Evolutionary conservation across 345 rosid genomes (phyloP), one percentile per base, ranked within the genome.

Genomic region (Leavenworthia alabamica): DNA sequence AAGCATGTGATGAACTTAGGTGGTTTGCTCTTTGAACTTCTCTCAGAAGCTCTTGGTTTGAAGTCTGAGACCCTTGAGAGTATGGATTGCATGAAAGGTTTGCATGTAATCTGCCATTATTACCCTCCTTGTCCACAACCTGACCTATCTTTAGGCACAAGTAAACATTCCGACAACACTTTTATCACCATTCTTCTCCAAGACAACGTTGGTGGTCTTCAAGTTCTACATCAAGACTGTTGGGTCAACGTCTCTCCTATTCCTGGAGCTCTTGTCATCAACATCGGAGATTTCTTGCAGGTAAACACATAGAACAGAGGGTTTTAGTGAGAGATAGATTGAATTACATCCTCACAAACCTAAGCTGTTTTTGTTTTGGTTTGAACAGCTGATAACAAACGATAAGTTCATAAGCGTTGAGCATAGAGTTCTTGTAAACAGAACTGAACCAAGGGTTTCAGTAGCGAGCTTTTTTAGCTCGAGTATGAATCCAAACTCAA

Each of bases 41-140:
- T 80, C 8, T 73, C 82, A 0, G 81, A 80, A 70, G 75, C 82
- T 56, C 68, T 80, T 35, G 78, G 84, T 6, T 53, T 78, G 4
- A 66, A 41, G 2, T 55, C 78, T 1, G 74, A 60, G 47, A 51
- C 4, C n/a, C 70, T 82, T 13, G 69, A 76, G 49, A 69, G 45
- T 11, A 35, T 57, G 61, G 79, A 26, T 17, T 56, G 73, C 46
- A 47, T 68, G 6, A 66, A 81, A 46, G 64, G 55, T 33, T 17
- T 71, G 33, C 51, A 14, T 14, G 13, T 74, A 33, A 13, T 67
- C 6, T 64, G 80, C 5, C 80, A 82, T 36, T 79, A 82, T 24
- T 75, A 73, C 60, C 82, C 79, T 9, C 40, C 72, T 0, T 82
- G 83, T 26, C 86, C 86, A n/a, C 61, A 71, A 67, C 83, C 82